phyloP scores from a whole-genome alignment of 2,329 filamentous ascomycete genomes.

The Aspergillus transmontanensis region DNA sequence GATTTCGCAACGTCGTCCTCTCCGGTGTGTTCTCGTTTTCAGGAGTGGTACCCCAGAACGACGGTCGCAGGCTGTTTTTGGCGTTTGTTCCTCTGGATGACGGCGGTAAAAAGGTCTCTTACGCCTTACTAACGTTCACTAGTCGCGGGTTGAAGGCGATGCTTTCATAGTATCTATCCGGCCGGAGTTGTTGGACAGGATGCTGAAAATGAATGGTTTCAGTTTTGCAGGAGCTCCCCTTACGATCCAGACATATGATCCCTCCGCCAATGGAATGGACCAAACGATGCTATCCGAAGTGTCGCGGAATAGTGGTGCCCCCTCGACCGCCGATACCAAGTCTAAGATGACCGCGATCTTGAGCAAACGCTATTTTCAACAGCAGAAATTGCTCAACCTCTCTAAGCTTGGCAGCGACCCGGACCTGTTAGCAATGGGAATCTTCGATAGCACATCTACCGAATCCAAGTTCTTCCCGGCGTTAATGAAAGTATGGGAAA shows the following conservation, averaged over 20 bases:
- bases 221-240: constrained; percentile 68
- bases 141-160: constrained; percentile 72
- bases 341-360: constrained; percentile 72
- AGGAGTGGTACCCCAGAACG: constrained; percentile 47
- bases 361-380: constrained; percentile 70
- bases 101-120: constrained; percentile 48
- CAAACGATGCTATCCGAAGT: constrained; percentile 24
- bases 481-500: constrained; percentile 82
- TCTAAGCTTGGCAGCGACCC: constrained; percentile 75
- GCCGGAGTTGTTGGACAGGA: constrained; percentile 64
- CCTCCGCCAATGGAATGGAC: constrained; percentile 22
- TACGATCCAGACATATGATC: constrained; percentile 53
- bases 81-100: constrained; percentile 40
- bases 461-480: constrained; percentile 89
- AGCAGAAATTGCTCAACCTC: constrained; percentile 77
- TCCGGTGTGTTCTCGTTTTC: constrained; percentile 45
- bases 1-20: constrained; percentile 36
- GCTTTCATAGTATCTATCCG: constrained; percentile 68
- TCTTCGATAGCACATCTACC: constrained; percentile 71
- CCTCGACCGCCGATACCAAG: constrained; percentile 61
- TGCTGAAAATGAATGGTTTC: constrained; percentile 70
- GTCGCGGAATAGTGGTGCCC: constrained; percentile 42
- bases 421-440: constrained; percentile 71
- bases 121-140: constrained; percentile 67
- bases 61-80: constrained; percentile 38